Conservation (phyloP, 2,329 filamentous ascomycete genomes). For the Pseudogymnoascus destructans region DNA sequence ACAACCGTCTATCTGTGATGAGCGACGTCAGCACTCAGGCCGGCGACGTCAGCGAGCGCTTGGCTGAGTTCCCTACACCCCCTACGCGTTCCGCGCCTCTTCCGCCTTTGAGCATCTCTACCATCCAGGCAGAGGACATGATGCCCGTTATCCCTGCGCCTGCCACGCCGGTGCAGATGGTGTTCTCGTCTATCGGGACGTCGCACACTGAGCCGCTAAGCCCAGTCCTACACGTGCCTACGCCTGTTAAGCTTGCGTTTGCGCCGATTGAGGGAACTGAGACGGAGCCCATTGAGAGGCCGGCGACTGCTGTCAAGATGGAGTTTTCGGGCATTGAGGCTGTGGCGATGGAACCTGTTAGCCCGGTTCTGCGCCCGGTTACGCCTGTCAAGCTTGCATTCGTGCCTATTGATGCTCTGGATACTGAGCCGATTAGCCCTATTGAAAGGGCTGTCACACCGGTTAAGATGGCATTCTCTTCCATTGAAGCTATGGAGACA, state of each 20-base stretch:
- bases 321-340: neutral
- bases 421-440: constrained; percentile 3
- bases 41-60: constrained; percentile 33
- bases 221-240: neutral
- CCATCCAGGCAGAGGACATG: constrained; percentile 27
- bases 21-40: constrained; percentile 10
- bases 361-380: neutral
- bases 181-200: constrained; percentile 27
- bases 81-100: constrained; percentile 29
- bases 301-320: neutral
- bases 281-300: neutral
- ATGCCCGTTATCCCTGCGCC: constrained; percentile 14
- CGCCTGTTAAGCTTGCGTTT: constrained; percentile 23
- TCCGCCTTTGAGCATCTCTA: constrained; percentile 20
- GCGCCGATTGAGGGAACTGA: neutral
- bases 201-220: constrained; percentile 1
- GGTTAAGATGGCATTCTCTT: constrained; percentile 28
- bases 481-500: constrained; percentile 31
- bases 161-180: constrained; percentile 22
- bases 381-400: constrained; percentile 25
- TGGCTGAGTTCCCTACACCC: constrained; percentile 42
- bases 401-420: constrained; percentile 27
- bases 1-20: constrained; percentile 10
- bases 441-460: neutral
- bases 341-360: neutral